Percentiles rank a stretch among this genome's conserved stretches.
Conservation (phyloP, 495 filamentous ascomycete species). For the Hypomontagnella monticulosa region DNA sequence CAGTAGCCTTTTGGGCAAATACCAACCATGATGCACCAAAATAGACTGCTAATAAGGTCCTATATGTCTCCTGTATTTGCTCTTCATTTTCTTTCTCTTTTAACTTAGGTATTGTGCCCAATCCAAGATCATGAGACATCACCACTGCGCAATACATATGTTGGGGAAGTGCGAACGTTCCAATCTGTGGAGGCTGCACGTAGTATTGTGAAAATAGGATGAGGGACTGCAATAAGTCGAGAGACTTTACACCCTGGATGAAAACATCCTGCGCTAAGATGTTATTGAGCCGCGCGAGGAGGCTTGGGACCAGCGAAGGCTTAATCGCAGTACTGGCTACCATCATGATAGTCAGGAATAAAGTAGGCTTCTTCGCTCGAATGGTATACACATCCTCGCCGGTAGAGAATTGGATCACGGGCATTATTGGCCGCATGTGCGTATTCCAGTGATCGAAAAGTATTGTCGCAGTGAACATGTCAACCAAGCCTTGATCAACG, state of each 20-base stretch:
- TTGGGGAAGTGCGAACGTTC: constrained; percentile 32
- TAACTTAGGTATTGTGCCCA: background rate
- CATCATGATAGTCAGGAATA: constrained; percentile 36
- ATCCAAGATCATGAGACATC: constrained; percentile 36
- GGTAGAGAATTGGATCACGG: constrained; percentile 20
- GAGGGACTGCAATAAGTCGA: constrained; percentile 33
- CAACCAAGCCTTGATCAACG: constrained; percentile 22
- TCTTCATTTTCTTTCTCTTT: background rate
- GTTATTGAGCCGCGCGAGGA: constrained; percentile 28
- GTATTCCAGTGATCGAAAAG: constrained; percentile 31
- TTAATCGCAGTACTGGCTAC: constrained; percentile 27
- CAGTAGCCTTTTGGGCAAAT: background rate
- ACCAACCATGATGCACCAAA: constrained; percentile 36
- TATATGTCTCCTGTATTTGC: constrained; percentile 4
- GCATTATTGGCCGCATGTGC: constrained; percentile 36
- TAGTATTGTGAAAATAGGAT: constrained; percentile 39
- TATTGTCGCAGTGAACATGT: constrained; percentile 16
- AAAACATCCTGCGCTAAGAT: constrained; percentile 35
- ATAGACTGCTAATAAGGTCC: constrained; percentile 35
- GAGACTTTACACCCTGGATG: constrained; percentile 30
- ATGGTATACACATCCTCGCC: constrained; percentile 18
- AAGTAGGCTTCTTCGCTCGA: constrained; percentile 24
- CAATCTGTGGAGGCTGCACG: constrained; percentile 30
- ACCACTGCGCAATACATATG: constrained; percentile 35
- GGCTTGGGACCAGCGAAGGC: constrained; percentile 18